Base-by-base conservation (phyloP, 2,329 filamentous ascomycete genomes). In the Talaromyces sp. region DNA sequence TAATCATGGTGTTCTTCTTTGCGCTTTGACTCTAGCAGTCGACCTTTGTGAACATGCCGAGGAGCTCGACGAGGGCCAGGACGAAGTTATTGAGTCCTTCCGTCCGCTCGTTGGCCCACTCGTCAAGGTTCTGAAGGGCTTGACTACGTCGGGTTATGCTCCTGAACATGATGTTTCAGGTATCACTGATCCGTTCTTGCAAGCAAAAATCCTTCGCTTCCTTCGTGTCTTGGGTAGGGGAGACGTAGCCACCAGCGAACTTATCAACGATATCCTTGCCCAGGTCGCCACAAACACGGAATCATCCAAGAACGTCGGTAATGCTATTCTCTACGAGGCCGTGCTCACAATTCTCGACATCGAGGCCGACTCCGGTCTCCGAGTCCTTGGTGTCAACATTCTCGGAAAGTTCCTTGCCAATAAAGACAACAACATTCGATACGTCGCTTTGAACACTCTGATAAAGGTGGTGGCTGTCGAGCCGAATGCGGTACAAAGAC, bases 381-480 rank as follows among this genome's bases (percentile, higher is more conserved):
- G 95, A 56, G 94, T 99, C 24, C 83, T 99, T 27, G 94, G 94
- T 70, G 94, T 99, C 67, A 99, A 99, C 73, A 99, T 99, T 65
- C 85, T 99, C 26, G 94, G 95, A 73, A 99, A 97, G 74, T 99
- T 99, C 78, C 79, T 99, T 63, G 88, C 92, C n/a, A 99, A 99
- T 80, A 88, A 93, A 68, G 94, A 99, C 77, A 99, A 99, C 81
- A 99, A 99, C 73, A 99, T 99, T 69, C 89, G 94, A 75, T 99
- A 99, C 71, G 94, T 99, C 56, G 94, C 94, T 19, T 81, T 99
- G 56, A 99, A 99, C 76, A 99, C 94, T 0, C 81, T 99, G 55
- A 95, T 97, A 78, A 97, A 97, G 77, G 94, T 99, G 19, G 94
- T 99, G 53, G 94, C 94, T 3, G 92, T 99, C 54, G 94, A 99